phyloP scores from a whole-genome alignment of 108 stramenopile species.

The Stephanodiscus triporus region DNA sequence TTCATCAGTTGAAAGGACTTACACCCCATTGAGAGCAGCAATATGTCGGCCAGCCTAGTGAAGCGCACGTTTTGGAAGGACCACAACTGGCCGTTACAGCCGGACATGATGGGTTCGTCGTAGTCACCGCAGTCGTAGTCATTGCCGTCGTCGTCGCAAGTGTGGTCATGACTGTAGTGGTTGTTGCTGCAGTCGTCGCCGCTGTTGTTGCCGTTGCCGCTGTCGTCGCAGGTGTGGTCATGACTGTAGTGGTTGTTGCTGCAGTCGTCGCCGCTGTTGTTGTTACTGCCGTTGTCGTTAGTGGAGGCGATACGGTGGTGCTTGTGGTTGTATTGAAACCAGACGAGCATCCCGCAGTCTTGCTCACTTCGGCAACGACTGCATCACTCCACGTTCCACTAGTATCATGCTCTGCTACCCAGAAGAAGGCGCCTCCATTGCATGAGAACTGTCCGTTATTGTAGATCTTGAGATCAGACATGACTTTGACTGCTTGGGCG shows the following conservation, averaged over 20 bases:
- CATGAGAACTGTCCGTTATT: constrained; percentile 38
- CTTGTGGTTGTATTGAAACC: not conserved
- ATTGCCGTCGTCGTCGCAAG: too few relatives aligned
- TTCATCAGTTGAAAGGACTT: not conserved
- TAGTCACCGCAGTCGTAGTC: not conserved
- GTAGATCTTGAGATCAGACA: constrained; percentile 33
- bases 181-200: not conserved
- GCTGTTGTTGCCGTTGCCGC: not conserved
- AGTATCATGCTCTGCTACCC: constrained; percentile 46
- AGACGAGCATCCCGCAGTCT: not conserved
- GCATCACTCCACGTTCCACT: constrained; percentile 41
- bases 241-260: not conserved
- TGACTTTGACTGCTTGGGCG: too few relatives aligned
- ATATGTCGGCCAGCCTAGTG: not conserved
- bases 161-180: not conserved
- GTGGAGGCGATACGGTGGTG: not conserved
- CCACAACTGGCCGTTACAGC: not conserved
- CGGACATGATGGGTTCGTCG: not conserved
- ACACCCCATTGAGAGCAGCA: constrained; percentile 23
- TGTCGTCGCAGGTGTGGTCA: not conserved
- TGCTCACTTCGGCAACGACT: constrained; percentile 12
- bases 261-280: not conserved
- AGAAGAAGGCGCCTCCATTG: constrained; percentile 67
- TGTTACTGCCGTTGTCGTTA: not conserved
- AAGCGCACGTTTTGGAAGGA: not conserved